Percentiles rank a stretch among this genome's conserved stretches.
Conservation (phyloP, 1,284 basidiomycete species). For the Vanrija sp. region DNA sequence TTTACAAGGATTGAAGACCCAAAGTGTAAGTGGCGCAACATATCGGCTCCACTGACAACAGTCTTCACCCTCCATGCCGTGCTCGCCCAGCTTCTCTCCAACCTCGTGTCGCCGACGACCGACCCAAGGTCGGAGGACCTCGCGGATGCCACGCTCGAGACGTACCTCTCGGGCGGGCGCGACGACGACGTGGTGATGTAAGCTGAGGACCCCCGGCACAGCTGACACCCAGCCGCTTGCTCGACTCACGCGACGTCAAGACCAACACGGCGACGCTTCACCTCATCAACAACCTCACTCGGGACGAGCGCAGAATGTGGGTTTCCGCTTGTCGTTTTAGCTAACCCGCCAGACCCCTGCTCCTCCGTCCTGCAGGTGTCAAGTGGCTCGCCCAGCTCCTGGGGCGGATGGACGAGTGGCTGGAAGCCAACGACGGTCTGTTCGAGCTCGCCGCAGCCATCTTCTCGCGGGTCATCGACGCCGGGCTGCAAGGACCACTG, state of each 20-base stretch:
- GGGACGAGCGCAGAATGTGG: conserved; percentile 60
- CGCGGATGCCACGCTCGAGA: conserved; percentile 17
- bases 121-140: conserved; percentile 12
- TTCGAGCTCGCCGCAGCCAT: conserved; percentile 68
- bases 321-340: conserved; percentile 31
- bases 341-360: not conserved
- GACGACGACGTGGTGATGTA: conserved; percentile 63
- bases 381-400: conserved; percentile 52
- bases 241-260: conserved; percentile 63
- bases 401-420: conserved; percentile 58
- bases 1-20: conserved; percentile 39
- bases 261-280: conserved; percentile 63
- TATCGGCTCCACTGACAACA: conserved; percentile 10
- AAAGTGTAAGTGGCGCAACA: conserved; percentile 24
- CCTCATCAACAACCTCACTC: conserved; percentile 67
- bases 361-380: conserved; percentile 20
- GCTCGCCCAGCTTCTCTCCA: conserved; percentile 40
- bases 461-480: conserved; percentile 49
- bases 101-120: conserved; percentile 37
- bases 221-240: conserved; percentile 58
- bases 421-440: conserved; percentile 61
- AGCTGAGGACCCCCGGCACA: conserved; percentile 23
- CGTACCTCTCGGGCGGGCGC: conserved; percentile 35
- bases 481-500: conserved; percentile 29
- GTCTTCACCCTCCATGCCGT: conserved; percentile 36